phyloP scores from a whole-genome alignment of 371 early-diverging fungal species.

The Saksenaea vasiformis region DNA sequence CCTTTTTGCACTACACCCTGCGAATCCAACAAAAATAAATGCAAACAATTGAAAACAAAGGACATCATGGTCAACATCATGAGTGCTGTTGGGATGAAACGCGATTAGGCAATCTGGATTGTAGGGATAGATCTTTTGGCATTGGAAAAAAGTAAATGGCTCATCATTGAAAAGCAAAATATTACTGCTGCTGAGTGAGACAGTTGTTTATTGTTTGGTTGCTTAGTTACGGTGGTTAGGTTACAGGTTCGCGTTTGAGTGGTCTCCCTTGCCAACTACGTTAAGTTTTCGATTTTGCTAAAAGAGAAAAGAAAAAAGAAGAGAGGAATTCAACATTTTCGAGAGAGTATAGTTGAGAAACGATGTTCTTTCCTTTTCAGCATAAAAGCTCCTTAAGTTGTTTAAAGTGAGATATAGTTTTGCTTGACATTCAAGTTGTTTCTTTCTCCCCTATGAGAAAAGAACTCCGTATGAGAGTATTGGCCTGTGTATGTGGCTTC shows the following conservation, averaged over 20 bases:
- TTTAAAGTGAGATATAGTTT: neutral
- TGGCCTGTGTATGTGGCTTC: neutral
- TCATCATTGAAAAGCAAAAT: no score
- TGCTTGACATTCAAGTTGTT: neutral
- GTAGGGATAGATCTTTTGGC: no score
- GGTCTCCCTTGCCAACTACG: neutral
- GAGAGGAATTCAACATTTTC: no score
- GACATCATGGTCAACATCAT: no score
- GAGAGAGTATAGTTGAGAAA: neutral
- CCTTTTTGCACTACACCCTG: neutral
- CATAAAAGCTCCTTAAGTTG: neutral
- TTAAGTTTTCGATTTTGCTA: neutral
- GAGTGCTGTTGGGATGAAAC: slow-evolving; percentile 10
- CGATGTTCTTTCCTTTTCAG: slow-evolving; percentile 3
- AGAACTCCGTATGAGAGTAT: neutral
- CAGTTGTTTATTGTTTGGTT: no score
- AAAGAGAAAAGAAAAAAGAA: neutral
- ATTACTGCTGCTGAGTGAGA: no score
- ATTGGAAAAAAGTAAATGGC: no score
- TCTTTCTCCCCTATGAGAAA: neutral
- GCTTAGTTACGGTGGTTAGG: no score
- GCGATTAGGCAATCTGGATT: slow-evolving; percentile 12
- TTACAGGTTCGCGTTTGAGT: neutral
- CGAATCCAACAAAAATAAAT: neutral
- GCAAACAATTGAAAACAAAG: neutral